Base-by-base conservation (phyloP, 495 filamentous ascomycete species). In the Penicillium egyptiacum region DNA sequence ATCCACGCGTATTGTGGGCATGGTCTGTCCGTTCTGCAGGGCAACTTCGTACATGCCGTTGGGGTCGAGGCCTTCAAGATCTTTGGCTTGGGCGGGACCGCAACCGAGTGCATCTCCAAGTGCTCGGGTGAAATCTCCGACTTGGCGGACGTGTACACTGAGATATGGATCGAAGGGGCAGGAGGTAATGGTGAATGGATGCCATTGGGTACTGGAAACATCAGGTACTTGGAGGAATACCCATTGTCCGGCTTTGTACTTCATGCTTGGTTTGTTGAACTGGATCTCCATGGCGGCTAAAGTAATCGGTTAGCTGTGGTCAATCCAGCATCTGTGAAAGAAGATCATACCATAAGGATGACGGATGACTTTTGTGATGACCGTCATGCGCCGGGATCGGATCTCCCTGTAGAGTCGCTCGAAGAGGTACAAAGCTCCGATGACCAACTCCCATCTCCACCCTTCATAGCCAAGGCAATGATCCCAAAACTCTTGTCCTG, bases 151-250 rank as follows among this genome's bases (percentile, higher is more conserved):
- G 69, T 98, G 94, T 22, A 98, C 82, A 50, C 89, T 94, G 66
- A 98, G 82, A 72, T 98, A 96, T 3, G 88, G 86, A 62, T 99
- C 94, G 65, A 89, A 91, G 23, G 95, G 94, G 73, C 95, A 98
- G 49, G 95, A 98, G 11, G 94, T 99, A 76, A 99, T 99, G 69
- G 94, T 99, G 71, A 98, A 99, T 16, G 94, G 94, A 74, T 99
- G 94, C 94, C 94, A 99, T 76, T 99, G 93, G 59, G 87, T 85
- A 55, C 76, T 82, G 51, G 90, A 95, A 40, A 99, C 86, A 5
- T 88, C 84, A 2, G 94, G 94, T 10, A 96, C 85, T 71, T 98
- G 92, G 53, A 99, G 77, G 77, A 98, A 96, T 19, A 98, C 83
- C 91, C 92, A 99, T 71, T 99, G 94, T 35, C 94, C 94, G 22